Percentiles rank a stretch among this genome's conserved stretches.
These are phyloP conservation scores for Elsinoe ampelina DNA, from an alignment of 2,329 filamentous ascomycete species.

Conservation along the genomic window DNA sequence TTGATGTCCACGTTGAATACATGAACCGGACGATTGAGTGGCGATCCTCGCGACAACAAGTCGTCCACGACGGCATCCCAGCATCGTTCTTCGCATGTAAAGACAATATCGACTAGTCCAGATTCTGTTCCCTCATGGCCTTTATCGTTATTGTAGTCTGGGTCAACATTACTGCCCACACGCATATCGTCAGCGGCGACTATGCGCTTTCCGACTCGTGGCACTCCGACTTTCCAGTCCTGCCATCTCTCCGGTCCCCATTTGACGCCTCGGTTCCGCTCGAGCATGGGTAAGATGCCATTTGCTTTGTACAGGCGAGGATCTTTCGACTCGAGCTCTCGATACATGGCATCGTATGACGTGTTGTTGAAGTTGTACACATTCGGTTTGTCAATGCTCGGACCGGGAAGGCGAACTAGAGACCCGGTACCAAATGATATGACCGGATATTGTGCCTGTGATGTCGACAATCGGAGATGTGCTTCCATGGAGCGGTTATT, in stretches of 20 bases:
- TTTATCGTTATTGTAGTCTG: constrained; percentile 54
- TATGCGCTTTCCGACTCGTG: constrained; percentile 58
- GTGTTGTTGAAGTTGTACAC: constrained; percentile 98
- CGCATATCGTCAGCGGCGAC: constrained; percentile 5
- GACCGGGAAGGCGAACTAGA: constrained; percentile 83
- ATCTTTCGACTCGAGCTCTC: constrained; percentile 80
- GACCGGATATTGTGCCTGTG: constrained; percentile 66
- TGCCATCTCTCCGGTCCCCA: constrained; percentile 96
- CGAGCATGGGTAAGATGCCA: constrained; percentile 90
- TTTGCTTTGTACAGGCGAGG: constrained; percentile 80
- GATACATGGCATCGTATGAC: constrained; percentile 89
- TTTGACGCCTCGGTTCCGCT: constrained; percentile 83
- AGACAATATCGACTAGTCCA: constrained; percentile 84
- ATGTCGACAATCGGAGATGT: constrained; percentile 81
- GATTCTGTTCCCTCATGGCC: constrained; percentile 75
- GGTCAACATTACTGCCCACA: constrained; percentile 17
- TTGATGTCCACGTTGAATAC: constrained; percentile 98
- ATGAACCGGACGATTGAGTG: constrained; percentile 86
- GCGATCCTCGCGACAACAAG: constrained; percentile 71
- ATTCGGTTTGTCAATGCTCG: constrained; percentile 85
- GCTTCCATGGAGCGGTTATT: constrained; percentile 99
- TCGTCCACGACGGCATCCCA: constrained; percentile 98
- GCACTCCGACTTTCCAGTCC: constrained; percentile 85
- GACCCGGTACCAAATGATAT: constrained; percentile 97
- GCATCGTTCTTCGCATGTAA: constrained; percentile 95